phyloP scores from a whole-genome alignment of 805 yeast genomes.

The Priceomyces melissophilus region DNA sequence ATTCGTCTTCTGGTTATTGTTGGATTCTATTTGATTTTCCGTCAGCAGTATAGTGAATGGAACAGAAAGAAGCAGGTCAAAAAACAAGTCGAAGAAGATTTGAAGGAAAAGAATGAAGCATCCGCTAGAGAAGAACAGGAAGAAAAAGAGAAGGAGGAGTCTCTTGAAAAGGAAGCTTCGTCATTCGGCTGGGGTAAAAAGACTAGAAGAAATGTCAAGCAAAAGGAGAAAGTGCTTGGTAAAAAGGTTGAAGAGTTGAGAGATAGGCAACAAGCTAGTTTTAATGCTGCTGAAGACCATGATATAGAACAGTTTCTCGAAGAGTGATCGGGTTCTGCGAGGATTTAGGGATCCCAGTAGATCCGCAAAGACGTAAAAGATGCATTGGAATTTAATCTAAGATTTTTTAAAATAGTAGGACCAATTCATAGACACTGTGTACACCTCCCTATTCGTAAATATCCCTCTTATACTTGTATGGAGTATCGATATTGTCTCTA shows the following conservation, averaged over 20 bases:
- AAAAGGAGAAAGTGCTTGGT: conserved; percentile 53
- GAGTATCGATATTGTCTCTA: too few relatives aligned
- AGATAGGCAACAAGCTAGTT: conserved; percentile 43
- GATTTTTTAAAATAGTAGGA: too few relatives aligned
- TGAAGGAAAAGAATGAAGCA: conserved; percentile 36
- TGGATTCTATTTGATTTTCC: conserved; percentile 60
- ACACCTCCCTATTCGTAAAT: too few relatives aligned
- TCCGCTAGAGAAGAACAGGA: conserved; percentile 19
- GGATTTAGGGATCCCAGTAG: too few relatives aligned
- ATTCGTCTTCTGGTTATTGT: conserved; percentile 48
- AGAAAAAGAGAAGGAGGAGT: conserved; percentile 28
- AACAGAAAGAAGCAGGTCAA: conserved; percentile 53
- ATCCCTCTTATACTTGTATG: too few relatives aligned
- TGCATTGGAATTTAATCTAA: too few relatives aligned
- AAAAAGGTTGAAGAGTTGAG: conserved; percentile 38
- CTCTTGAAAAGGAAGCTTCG: conserved; percentile 37
- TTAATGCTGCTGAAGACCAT: conserved; percentile 52
- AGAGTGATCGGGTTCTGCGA: too few relatives aligned
- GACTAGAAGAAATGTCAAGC: conserved; percentile 58
- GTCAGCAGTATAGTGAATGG: conserved; percentile 55
- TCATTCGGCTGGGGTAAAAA: conserved; percentile 79
- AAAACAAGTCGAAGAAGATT: conserved; percentile 46
- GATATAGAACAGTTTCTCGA: conserved; percentile 69
- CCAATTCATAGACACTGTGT: too few relatives aligned
- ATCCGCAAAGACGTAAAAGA: too few relatives aligned